Percentiles rank a stretch among this genome's conserved stretches.
These are phyloP conservation scores for Lepiota brunneoincarnata DNA, from an alignment of 768 basidiomycete genomes.

Conservation along the genomic window DNA sequence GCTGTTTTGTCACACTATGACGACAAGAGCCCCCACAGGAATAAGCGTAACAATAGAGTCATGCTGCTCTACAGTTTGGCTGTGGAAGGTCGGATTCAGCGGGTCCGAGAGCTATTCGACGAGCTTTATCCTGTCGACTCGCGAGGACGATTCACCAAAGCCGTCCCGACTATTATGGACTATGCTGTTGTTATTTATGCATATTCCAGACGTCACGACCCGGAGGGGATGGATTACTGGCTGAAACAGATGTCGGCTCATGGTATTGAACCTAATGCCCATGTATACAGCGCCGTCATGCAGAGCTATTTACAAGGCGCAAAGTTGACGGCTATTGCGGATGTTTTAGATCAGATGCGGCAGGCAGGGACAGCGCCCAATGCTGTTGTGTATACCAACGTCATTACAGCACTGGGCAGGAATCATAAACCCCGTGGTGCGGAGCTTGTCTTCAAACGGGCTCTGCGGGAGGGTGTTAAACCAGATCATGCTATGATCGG, in stretches of 20 bases:
- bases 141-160: slow-evolving; percentile 17
- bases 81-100: slow-evolving; percentile 34
- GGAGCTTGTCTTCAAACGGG: slow-evolving; percentile 63
- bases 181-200: slow-evolving; percentile 14
- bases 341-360: slow-evolving; percentile 62
- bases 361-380: slow-evolving; percentile 43
- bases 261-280: slow-evolving; percentile 49
- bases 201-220: slow-evolving; percentile 44
- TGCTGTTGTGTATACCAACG: slow-evolving; percentile 55
- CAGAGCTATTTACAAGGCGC: slow-evolving; percentile 51
- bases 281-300: slow-evolving; percentile 61
- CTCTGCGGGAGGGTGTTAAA: slow-evolving; percentile 55
- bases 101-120: slow-evolving; percentile 50
- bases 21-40: slow-evolving; percentile 1
- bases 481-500: slow-evolving; percentile 68
- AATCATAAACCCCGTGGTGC: slow-evolving; percentile 62
- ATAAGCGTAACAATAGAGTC: slow-evolving; percentile 15
- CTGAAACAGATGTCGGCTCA: slow-evolving; percentile 45
- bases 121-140: slow-evolving; percentile 45
- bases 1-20: slow-evolving; percentile 42
- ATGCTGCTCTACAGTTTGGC: slow-evolving; percentile 59
- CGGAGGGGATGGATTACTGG: slow-evolving; percentile 50
- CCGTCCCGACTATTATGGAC: background rate
- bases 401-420: slow-evolving; percentile 65
- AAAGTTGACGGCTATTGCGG: slow-evolving; percentile 49